These are phyloP conservation scores for Fusarium gaditjirri DNA, from an alignment of 2,329 filamentous ascomycete genomes.

Conservation along the genomic window DNA sequence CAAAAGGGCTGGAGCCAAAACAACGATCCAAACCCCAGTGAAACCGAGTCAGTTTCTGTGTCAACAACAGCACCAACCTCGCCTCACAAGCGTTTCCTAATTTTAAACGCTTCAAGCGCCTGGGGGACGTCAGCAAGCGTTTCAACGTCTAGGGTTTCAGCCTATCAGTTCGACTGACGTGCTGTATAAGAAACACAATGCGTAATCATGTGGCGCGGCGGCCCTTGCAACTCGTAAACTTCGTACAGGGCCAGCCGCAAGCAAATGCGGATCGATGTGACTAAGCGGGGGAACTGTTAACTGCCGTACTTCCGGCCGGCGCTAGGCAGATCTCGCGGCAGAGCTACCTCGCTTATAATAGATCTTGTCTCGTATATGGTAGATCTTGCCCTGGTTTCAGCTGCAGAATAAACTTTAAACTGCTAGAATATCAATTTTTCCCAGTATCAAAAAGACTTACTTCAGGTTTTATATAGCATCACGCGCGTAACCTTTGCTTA, in stretches of 20 bases:
- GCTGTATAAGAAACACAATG: neutral
- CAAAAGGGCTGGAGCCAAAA: neutral
- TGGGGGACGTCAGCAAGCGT: neutral
- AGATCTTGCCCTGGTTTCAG: neutral
- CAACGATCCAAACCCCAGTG: neutral
- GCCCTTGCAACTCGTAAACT: neutral
- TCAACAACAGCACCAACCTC: neutral
- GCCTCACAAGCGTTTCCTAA: neutral
- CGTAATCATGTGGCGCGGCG: neutral
- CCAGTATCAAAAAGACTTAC: fast-evolving
- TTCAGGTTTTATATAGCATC: neutral
- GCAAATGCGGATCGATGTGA: neutral
- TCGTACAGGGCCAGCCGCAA: neutral
- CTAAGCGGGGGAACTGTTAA: neutral
- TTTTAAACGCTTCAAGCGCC: neutral
- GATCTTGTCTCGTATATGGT: neutral
- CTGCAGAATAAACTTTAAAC: fast-evolving
- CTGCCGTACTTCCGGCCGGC: neutral
- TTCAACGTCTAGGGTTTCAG: neutral
- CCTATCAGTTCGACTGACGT: neutral
- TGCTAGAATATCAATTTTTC: fast-evolving
- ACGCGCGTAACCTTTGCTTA: fast-evolving
- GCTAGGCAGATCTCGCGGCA: neutral
- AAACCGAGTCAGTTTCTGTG: neutral
- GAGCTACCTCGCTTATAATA: neutral